Conservation (phyloP, 1,284 basidiomycete genomes). For the Rhizopogon hawkerae region DNA sequence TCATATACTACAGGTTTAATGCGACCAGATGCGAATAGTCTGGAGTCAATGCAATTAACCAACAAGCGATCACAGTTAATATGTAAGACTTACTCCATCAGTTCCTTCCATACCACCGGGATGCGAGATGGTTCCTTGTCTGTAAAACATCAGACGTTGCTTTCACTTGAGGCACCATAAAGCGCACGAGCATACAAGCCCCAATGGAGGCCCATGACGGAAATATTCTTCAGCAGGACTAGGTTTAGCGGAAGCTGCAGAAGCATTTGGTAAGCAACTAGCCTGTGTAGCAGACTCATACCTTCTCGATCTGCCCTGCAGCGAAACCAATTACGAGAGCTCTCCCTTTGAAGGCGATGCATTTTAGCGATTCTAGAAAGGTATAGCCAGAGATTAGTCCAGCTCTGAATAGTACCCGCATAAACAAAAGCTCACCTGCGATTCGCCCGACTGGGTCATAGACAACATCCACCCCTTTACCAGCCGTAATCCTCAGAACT, state of each 20-base stretch:
- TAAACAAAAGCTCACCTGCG: conserved; percentile 35
- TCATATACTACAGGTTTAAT: conserved; percentile 70
- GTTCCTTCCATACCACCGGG: conserved; percentile 62
- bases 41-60: conserved; percentile 21
- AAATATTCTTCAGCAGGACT: conserved; percentile 80
- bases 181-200: conserved; percentile 66
- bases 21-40: conserved; percentile 60
- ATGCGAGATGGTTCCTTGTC: conserved; percentile 64
- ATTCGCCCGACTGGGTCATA: conserved; percentile 86
- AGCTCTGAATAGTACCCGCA: background rate
- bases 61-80: background rate
- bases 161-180: background rate
- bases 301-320: conserved; percentile 83
- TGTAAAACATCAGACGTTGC: conserved; percentile 23
- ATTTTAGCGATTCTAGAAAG: conserved; percentile 67
- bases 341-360: conserved; percentile 91
- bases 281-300: conserved; percentile 21
- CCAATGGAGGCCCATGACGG: conserved; percentile 79
- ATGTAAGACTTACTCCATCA: conserved; percentile 50
- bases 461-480: conserved; percentile 81
- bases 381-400: conserved; percentile 14
- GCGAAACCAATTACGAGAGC: conserved; percentile 90
- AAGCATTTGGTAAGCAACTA: conserved; percentile 2
- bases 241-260: conserved; percentile 77
- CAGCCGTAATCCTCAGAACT: conserved; percentile 64